Conservation (phyloP, 2,329 filamentous ascomycete species). For the Claviceps africana region DNA sequence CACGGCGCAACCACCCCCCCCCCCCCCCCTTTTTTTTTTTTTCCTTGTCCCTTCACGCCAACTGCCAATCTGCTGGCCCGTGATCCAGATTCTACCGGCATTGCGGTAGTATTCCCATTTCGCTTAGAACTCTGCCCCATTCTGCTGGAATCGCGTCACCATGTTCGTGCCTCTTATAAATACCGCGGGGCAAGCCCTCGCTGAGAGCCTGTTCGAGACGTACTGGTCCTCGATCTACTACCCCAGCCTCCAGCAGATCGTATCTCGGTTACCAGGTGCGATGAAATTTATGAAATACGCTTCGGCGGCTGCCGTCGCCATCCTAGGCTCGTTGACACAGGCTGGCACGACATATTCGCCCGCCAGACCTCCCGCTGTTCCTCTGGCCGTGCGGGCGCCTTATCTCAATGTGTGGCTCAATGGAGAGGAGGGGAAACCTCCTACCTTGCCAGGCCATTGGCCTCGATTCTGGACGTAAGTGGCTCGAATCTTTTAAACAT, state of each 20-base stretch:
- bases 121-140: not conserved
- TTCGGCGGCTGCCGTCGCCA: slow-evolving; percentile 9
- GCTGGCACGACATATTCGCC: slow-evolving; percentile 44
- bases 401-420: slow-evolving; percentile 60
- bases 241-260: slow-evolving; percentile 3
- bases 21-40: not conserved
- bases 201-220: slow-evolving; percentile 1
- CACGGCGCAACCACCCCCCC: not conserved
- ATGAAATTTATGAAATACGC: slow-evolving; percentile 12
- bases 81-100: not conserved
- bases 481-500: not conserved
- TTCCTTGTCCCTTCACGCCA: too few relatives aligned
- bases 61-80: not conserved
- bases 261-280: slow-evolving; percentile 2
- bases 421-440: slow-evolving; percentile 46
- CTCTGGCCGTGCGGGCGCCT: slow-evolving; percentile 59
- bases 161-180: slow-evolving; percentile 9
- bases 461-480: slow-evolving; percentile 54
- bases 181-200: slow-evolving; percentile 5
- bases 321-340: slow-evolving; percentile 7
- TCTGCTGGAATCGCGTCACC: not conserved
- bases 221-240: slow-evolving; percentile 1
- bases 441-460: slow-evolving; percentile 56
- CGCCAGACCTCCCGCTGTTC: slow-evolving; percentile 51
- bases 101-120: not conserved